Conservation (phyloP, 2,329 filamentous ascomycete species). For the Lecanicillium sp. region DNA sequence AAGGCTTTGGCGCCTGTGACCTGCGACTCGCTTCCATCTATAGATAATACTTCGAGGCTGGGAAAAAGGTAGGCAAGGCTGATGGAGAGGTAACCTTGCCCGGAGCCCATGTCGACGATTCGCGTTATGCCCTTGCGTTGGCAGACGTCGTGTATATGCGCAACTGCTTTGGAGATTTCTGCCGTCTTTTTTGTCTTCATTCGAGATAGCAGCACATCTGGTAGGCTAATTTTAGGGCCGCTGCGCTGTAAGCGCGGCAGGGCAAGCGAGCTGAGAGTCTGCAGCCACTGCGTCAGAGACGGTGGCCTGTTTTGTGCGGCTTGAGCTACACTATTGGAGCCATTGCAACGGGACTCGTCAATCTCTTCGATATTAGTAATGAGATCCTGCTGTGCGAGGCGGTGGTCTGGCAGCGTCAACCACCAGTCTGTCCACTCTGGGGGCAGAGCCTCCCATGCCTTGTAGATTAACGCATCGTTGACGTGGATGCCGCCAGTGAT, state of each 20-base stretch:
- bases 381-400: constrained; percentile 20
- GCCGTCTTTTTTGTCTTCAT: constrained; percentile 24
- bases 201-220: constrained; percentile 13
- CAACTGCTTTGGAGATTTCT: constrained; percentile 20
- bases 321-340: not conserved
- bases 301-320: constrained; percentile 7
- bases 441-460: constrained; percentile 21
- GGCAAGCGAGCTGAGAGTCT: constrained; percentile 15
- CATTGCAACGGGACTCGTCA: not conserved
- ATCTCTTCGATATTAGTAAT: constrained; percentile 19
- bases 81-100: constrained; percentile 23
- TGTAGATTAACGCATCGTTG: constrained; percentile 22
- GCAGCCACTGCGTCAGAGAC: constrained; percentile 17
- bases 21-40: constrained; percentile 23
- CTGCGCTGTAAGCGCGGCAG: constrained; percentile 15
- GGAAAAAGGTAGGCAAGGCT: constrained; percentile 21
- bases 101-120: constrained; percentile 19
- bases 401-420: constrained; percentile 19
- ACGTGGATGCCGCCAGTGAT: constrained; percentile 26
- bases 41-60: constrained; percentile 18
- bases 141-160: constrained; percentile 18
- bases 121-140: constrained; percentile 15
- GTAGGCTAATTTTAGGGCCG: constrained; percentile 11
- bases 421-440: constrained; percentile 22
- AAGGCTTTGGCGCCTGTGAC: constrained; percentile 18